A percentile compares a stretch with the other conserved stretches of the same genome.
phyloP scores from a whole-genome alignment of 2,329 filamentous ascomycete genomes.

The Colletotrichum sp. region DNA sequence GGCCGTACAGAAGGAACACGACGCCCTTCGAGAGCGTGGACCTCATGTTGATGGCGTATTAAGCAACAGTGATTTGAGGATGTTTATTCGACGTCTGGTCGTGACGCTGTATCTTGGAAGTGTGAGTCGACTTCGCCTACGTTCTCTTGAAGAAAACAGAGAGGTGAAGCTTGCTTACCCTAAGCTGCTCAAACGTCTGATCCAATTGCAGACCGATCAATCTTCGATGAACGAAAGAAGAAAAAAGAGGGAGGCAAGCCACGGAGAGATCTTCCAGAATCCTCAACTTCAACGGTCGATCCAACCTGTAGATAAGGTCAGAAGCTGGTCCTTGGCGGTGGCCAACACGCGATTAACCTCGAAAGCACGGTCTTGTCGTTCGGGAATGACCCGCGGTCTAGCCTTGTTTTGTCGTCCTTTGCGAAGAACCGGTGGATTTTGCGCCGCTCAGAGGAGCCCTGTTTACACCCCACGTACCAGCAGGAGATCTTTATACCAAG shows the following conservation, averaged over 20 bases:
- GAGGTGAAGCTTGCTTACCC: not conserved
- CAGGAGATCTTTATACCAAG: conserved; percentile 12
- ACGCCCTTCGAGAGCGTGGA: conserved; percentile 8
- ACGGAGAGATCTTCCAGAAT: not conserved
- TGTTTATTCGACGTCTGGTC: not conserved
- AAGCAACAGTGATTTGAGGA: not conserved
- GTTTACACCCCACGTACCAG: not conserved
- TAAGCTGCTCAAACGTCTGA: not conserved
- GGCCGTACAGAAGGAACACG: conserved; percentile 5
- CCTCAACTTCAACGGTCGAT: conserved; percentile 6
- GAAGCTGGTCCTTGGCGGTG: not conserved
- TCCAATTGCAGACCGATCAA: not conserved
- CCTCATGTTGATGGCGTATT: not conserved
- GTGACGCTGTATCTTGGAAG: not conserved
- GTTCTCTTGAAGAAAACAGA: not conserved
- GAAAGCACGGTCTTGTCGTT: conserved; percentile 15
- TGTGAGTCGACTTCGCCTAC: not conserved
- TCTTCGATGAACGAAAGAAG: not conserved
- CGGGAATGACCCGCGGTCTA: conserved; percentile 4
- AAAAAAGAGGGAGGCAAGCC: not conserved
- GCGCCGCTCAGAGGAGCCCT: not conserved
- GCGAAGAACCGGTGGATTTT: conserved; percentile 6
- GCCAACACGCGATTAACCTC: not conserved
- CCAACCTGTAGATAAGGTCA: conserved; percentile 12
- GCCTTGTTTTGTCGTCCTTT: conserved; percentile 1